Evolutionary conservation across 2,329 filamentous ascomycete genomes (phyloP), one percentile per base, ranked within the genome.

Genomic region (Orbilia ellipsospora): DNA sequence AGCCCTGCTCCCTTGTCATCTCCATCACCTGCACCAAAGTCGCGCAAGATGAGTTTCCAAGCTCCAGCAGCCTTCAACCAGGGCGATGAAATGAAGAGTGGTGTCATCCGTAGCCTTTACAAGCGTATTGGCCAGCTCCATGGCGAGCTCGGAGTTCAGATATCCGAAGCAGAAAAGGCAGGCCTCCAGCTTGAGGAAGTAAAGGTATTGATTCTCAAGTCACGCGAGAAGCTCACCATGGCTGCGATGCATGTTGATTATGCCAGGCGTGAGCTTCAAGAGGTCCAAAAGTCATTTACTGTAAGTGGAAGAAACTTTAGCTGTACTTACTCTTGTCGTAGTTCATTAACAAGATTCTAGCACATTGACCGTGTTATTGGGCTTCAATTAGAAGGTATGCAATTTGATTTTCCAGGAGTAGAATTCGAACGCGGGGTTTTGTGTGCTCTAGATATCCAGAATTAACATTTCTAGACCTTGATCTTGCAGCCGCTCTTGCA

Each of bases 41-140:
- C 44, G 16, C 16, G 6, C 8, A 48, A 18, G 10, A 63, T 67
- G 62, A 26, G 28, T 36, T 36, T 67, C 51, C 13, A 45, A 54
- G 18, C 18, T 31, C 16, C 60, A 26, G 3, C 44, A 8, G 42
- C 70, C 26, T 67, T 62, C 28, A 23, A 13, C n/a, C 50, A 45
- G 16, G 45, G 31, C 20, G 56, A 69, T 20, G 60, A 51, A 16
- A 59, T 75, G 72, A 64, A 61, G 26, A 59, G 31, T 45, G 59
- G 48, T 18, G 51, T 75, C 16, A 15, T 69, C n/a, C n/a, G 23
- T 13, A 44, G 50, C 36, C 61, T 69, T 45, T 51, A 63, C 20
- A 12, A 65, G 18, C 52, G 64, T 2, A 68, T 75, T 42, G n/a
- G 57, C 1, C 55, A 63, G 18, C 18, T 75, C 15, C 51, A 64